A percentile compares a stretch with the other conserved stretches of the same genome.
phyloP scores from a whole-genome alignment of 805 yeast species.

The Kodamaea leandrae region DNA sequence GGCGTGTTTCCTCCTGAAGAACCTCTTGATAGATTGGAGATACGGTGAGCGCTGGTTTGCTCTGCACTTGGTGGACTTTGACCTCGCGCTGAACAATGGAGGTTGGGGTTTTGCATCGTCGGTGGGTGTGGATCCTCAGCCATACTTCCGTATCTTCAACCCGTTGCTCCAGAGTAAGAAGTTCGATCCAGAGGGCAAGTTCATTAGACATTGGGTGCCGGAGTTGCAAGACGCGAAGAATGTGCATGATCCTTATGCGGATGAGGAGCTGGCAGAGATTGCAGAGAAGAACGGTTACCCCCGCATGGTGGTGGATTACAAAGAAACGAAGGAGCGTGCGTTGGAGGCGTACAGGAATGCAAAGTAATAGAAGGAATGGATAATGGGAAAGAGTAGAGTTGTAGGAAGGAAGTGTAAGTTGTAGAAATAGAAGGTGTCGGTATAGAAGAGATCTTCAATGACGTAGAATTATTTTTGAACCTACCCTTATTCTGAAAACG shows the following conservation, averaged over 20 bases:
- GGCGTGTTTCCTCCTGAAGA: conserved; percentile 50
- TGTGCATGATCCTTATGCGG: conserved; percentile 36
- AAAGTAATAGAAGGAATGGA: too few species aligned
- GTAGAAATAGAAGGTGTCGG: too few species aligned
- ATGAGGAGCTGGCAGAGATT: conserved; percentile 11
- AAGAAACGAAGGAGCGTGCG: conserved; percentile 40
- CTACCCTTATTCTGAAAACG: too few species aligned
- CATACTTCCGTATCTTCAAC: conserved; percentile 55
- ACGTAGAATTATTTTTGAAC: too few species aligned
- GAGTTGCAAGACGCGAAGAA: conserved; percentile 35
- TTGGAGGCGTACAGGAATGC: conserved; percentile 41
- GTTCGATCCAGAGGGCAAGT: conserved; percentile 47
- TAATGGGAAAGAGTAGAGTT: too few species aligned
- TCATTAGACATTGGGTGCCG: conserved; percentile 50
- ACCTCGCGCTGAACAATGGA: conserved; percentile 52
- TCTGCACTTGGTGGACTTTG: conserved; percentile 49
- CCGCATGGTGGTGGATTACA: conserved; percentile 44
- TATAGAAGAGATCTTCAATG: too few species aligned
- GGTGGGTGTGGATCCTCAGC: conserved; percentile 55
- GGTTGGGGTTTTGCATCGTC: conserved; percentile 59
- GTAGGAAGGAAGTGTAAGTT: too few species aligned
- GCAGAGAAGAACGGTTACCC: conserved; percentile 38
- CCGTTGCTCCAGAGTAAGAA: conserved; percentile 49
- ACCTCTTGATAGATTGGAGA: conserved; percentile 53
- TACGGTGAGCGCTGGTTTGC: conserved; percentile 53